Conservation (phyloP, 345 rosid genomes). For the Eucalyptus coolabah region DNA sequence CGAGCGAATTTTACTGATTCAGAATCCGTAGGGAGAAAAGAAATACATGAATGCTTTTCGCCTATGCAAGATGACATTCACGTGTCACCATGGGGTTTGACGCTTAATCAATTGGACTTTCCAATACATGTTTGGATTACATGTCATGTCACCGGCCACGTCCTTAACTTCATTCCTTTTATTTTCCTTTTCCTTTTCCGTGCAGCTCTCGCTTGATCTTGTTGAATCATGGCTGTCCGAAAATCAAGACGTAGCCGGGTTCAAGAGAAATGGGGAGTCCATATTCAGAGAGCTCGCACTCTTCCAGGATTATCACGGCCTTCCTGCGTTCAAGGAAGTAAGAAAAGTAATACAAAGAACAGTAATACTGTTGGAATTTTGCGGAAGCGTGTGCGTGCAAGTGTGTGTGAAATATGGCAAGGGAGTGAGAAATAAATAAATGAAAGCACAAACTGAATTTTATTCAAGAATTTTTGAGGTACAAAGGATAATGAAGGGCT, state of each 20-base stretch:
- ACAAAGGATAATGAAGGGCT: too few relatives aligned
- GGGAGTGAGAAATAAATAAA: too few relatives aligned
- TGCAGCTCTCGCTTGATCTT: slow-evolving; percentile 65
- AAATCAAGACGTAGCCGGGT: slow-evolving; percentile 37
- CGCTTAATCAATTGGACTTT: background rate
- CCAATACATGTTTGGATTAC: background rate
- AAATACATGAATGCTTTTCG: background rate
- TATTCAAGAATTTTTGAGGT: too few relatives aligned
- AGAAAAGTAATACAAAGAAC: background rate
- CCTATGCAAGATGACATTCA: background rate
- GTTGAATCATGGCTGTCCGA: slow-evolving; percentile 62
- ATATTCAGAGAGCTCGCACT: slow-evolving; percentile 65
- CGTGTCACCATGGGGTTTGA: background rate
- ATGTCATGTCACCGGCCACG: background rate
- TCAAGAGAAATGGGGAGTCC: slow-evolving; percentile 44
- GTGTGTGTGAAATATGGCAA: too few relatives aligned
- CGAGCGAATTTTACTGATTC: background rate
- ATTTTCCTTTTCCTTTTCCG: background rate
- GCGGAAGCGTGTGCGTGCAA: too few relatives aligned
- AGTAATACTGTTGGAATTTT: too few relatives aligned
- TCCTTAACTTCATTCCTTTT: background rate
- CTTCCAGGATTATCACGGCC: slow-evolving; percentile 89
- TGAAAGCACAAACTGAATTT: too few relatives aligned
- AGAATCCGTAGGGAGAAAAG: background rate
- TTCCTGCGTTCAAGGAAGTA: slow-evolving; percentile 63